These are phyloP conservation scores for Sarocladiaceae sp. DNA, from an alignment of 2,329 filamentous ascomycete genomes.

Conservation along the genomic window DNA sequence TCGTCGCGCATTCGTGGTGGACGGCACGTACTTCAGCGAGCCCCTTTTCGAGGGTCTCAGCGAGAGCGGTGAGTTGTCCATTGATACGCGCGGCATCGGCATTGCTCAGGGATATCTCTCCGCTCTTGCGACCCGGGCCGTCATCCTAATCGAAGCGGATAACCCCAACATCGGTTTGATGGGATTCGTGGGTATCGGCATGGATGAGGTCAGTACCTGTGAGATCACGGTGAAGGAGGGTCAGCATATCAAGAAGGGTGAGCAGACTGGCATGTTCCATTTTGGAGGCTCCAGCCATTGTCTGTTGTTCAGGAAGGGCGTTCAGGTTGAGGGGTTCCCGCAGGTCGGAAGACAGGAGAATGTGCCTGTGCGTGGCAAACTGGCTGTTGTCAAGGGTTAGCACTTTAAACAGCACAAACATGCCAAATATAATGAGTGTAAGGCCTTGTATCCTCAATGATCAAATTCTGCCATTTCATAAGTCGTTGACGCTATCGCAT, in stretches of 20 bases:
- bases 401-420: too few relatives aligned
- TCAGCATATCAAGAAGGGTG: slow-evolving; percentile 63
- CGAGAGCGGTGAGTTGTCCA: slow-evolving; percentile 24
- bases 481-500: background rate
- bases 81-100: slow-evolving; percentile 38
- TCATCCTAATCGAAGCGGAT: slow-evolving; percentile 69
- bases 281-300: slow-evolving; percentile 72
- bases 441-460: too few relatives aligned
- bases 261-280: slow-evolving; percentile 75
- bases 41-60: slow-evolving; percentile 34
- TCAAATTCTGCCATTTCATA: too few relatives aligned
- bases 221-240: slow-evolving; percentile 66
- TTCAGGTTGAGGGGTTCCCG: slow-evolving; percentile 40
- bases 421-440: too few relatives aligned
- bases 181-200: slow-evolving; percentile 67
- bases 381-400: slow-evolving; percentile 25
- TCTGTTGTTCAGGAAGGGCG: slow-evolving; percentile 58
- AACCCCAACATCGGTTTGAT: slow-evolving; percentile 64
- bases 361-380: slow-evolving; percentile 32
- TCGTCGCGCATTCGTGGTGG: slow-evolving; percentile 50
- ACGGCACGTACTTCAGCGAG: slow-evolving; percentile 67
- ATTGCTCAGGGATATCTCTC: slow-evolving; percentile 63
- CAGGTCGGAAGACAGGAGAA: slow-evolving; percentile 30
- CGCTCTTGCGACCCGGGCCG: slow-evolving; percentile 61
- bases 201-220: slow-evolving; percentile 73